Evolutionary conservation across 1,284 basidiomycete genomes (phyloP).

Genomic region (Prillingera fragicola): DNA sequence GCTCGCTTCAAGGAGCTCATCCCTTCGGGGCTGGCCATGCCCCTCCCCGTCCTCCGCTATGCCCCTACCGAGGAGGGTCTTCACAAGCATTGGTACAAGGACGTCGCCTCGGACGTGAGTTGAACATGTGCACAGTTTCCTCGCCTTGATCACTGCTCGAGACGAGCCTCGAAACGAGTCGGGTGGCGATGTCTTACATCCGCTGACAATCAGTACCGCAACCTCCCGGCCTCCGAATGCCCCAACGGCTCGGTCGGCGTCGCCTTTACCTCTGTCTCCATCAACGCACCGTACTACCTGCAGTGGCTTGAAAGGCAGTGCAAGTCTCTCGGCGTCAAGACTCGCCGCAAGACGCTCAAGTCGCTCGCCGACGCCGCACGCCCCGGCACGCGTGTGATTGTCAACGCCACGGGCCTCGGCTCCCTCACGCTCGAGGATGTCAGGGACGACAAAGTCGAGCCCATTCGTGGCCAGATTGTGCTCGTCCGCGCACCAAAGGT

Average conservation of each 20-base stretch:
- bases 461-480: constrained; percentile 19
- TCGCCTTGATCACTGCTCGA: too few relatives aligned
- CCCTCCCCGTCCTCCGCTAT: constrained; percentile 17
- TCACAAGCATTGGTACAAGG: constrained; percentile 21
- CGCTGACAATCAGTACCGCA: constrained; percentile 13
- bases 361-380: constrained; percentile 7
- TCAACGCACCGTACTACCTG: constrained; percentile 19
- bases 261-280: constrained; percentile 16
- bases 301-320: constrained; percentile 18
- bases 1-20: constrained; percentile 14
- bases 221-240: constrained; percentile 11
- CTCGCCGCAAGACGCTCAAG: constrained; percentile 5
- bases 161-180: too few relatives aligned
- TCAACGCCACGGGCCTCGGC: constrained; percentile 16
- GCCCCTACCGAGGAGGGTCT: constrained; percentile 17
- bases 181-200: too few relatives aligned
- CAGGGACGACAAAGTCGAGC: constrained; percentile 13
- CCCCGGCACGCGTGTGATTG: constrained; percentile 2
- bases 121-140: too few relatives aligned
- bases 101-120: constrained; percentile 10
- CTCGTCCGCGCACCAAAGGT: constrained; percentile 15
- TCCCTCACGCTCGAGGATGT: constrained; percentile 13
- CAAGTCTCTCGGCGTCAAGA: constrained; percentile 12
- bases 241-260: constrained; percentile 16
- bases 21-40: constrained; percentile 18